A percentile compares a stretch with the other conserved stretches of the same genome.
phyloP scores from a whole-genome alignment of 2,329 filamentous ascomycete genomes.

The Erysiphe pulchra region DNA sequence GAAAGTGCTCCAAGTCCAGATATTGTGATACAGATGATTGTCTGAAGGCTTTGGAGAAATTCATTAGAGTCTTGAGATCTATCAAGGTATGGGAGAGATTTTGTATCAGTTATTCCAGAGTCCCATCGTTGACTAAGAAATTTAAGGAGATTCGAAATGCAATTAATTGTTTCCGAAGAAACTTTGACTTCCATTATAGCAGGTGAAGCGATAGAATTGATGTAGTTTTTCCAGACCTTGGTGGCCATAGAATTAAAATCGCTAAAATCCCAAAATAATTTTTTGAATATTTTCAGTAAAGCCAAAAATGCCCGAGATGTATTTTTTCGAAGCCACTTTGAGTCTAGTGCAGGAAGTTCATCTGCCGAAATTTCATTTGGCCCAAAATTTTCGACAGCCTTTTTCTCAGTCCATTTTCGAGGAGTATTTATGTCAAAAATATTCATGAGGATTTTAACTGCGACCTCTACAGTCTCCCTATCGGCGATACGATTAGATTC shows the following conservation, averaged over 20 bases:
- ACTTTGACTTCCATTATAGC: conserved; percentile 74
- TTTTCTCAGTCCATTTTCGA: conserved; percentile 49
- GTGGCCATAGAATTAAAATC: conserved; percentile 25
- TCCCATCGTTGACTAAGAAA: conserved; percentile 47
- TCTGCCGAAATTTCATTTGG: conserved; percentile 19
- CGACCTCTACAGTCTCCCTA: conserved; percentile 28
- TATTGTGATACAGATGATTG: conserved; percentile 23
- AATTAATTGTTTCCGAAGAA: conserved; percentile 57
- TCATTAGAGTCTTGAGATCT: conserved; percentile 22
- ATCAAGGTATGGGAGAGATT: conserved; percentile 8
- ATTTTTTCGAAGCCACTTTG: conserved; percentile 66
- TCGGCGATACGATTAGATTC: conserved; percentile 13
- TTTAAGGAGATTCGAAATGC: conserved; percentile 45
- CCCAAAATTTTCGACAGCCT: conserved; percentile 31
- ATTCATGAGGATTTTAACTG: conserved; percentile 44
- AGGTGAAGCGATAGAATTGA: conserved; percentile 37
- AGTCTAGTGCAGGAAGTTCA: conserved; percentile 65
- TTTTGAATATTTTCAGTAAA: conserved; percentile 32
- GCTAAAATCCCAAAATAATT: conserved; percentile 34
- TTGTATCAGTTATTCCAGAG: conserved; percentile 16
- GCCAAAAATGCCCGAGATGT: conserved; percentile 36
- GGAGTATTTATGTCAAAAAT: conserved; percentile 32
- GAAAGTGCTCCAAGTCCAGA: conserved; percentile 28
- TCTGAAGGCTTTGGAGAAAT: conserved; percentile 28
- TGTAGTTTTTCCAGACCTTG: conserved; percentile 33